Conservation (phyloP, 306 rosid species). For the Benincasa hispida region DNA sequence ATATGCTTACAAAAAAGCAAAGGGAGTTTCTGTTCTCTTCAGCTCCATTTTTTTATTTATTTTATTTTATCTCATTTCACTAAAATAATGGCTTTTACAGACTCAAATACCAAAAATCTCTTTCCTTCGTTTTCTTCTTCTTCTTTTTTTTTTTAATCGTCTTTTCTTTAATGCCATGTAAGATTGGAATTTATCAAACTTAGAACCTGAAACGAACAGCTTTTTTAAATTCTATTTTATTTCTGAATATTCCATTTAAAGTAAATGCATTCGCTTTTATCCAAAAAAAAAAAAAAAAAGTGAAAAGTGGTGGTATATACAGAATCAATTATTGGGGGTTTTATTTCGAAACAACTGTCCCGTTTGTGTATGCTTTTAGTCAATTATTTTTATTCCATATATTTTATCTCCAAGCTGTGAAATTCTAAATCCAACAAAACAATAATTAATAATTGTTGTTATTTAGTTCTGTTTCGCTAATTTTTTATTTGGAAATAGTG, state of each 20-base stretch:
- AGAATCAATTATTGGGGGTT: background rate
- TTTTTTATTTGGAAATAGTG: background rate
- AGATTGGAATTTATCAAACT: background rate
- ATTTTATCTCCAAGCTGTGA: background rate
- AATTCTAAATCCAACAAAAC: background rate
- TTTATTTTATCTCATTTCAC: background rate
- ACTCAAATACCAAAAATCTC: background rate
- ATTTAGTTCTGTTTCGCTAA: background rate
- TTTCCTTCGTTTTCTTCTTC: background rate
- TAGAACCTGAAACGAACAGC: conserved; percentile 2
- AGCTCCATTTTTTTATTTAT: background rate
- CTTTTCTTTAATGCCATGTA: background rate
- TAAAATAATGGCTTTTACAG: background rate
- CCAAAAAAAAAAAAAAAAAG: background rate
- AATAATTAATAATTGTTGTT: background rate
- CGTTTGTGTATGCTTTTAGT: background rate
- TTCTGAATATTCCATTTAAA: conserved; percentile 6
- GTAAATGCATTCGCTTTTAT: background rate
- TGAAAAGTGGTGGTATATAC: background rate
- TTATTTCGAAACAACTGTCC: background rate
- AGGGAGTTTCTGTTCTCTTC: conserved; percentile 16
- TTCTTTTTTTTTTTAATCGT: too few species aligned
- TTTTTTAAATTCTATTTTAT: background rate
- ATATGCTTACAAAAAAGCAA: conserved; percentile 20
- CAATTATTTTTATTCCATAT: background rate